phyloP scores from a whole-genome alignment of 2,329 filamentous ascomycete genomes.

The Sclerotinia borealis region DNA sequence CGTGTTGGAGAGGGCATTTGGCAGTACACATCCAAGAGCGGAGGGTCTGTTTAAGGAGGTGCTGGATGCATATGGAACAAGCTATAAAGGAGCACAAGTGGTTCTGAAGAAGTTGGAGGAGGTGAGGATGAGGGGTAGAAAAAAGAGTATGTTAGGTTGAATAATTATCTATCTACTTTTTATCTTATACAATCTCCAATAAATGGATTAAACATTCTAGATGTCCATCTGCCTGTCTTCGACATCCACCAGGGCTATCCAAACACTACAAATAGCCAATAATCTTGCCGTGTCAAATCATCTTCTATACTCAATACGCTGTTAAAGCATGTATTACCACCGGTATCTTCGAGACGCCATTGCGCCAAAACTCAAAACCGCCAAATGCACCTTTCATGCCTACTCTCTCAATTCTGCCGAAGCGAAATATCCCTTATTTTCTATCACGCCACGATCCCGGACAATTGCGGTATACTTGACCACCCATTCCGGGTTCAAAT shows the following conservation, averaged over 20 bases:
- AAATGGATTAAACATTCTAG: background rate
- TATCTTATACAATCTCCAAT: background rate
- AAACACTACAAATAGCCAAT: background rate
- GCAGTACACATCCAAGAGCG: slow-evolving; percentile 84
- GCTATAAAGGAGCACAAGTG: slow-evolving; percentile 66
- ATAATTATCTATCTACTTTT: slow-evolving; percentile 7
- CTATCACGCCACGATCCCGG: slow-evolving; percentile 86
- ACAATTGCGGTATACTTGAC: slow-evolving; percentile 96
- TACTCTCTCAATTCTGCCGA: slow-evolving; percentile 61
- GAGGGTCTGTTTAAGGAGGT: slow-evolving; percentile 71
- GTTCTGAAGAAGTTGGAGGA: slow-evolving; percentile 83
- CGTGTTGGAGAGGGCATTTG: slow-evolving; percentile 89
- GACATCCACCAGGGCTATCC: background rate
- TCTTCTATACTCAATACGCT: background rate
- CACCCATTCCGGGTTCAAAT: slow-evolving; percentile 87
- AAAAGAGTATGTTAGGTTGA: slow-evolving; percentile 93
- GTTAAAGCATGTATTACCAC: background rate
- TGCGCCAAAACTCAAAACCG: background rate
- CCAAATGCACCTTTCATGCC: background rate
- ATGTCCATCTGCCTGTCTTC: background rate
- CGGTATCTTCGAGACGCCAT: background rate
- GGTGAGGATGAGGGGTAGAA: slow-evolving; percentile 86
- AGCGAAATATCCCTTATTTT: slow-evolving; percentile 98
- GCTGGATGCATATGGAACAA: slow-evolving; percentile 65
- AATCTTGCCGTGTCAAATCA: background rate